phyloP scores from a whole-genome alignment of 2,329 filamentous ascomycete species.

The Akanthomyces uredinophilus region DNA sequence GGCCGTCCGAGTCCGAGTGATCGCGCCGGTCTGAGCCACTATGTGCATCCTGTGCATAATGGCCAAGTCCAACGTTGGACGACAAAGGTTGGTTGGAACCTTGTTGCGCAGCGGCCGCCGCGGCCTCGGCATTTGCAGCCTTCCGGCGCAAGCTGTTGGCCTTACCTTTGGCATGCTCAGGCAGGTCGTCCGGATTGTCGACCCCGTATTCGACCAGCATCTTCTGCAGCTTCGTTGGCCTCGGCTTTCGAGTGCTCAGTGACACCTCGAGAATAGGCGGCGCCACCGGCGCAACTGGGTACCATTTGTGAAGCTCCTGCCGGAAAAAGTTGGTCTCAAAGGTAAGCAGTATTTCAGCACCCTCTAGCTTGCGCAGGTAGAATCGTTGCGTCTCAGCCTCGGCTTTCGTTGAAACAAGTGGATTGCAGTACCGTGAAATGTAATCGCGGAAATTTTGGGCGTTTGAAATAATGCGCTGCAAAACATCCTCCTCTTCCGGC shows the following conservation, averaged over 20 bases:
- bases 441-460: slow-evolving; percentile 80
- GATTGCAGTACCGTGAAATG: slow-evolving; percentile 74
- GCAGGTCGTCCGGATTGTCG: slow-evolving; percentile 84
- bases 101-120: slow-evolving; percentile 32
- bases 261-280: slow-evolving; percentile 84
- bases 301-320: slow-evolving; percentile 92
- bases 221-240: slow-evolving; percentile 95
- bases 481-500: slow-evolving; percentile 84
- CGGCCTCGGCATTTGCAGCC: slow-evolving; percentile 54
- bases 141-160: slow-evolving; percentile 69
- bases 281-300: slow-evolving; percentile 77
- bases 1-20: not conserved
- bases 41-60: slow-evolving; percentile 15
- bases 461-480: slow-evolving; percentile 81
- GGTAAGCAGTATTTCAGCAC: slow-evolving; percentile 85
- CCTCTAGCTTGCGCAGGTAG: slow-evolving; percentile 94
- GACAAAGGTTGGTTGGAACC: slow-evolving; percentile 21
- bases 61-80: slow-evolving; percentile 18
- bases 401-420: slow-evolving; percentile 72
- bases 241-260: slow-evolving; percentile 87
- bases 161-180: slow-evolving; percentile 75
- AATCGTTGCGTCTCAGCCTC: slow-evolving; percentile 89
- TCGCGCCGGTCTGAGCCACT: slow-evolving; percentile 5
- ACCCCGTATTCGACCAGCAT: slow-evolving; percentile 85
- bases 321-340: slow-evolving; percentile 98